Evolutionary conservation across 345 rosid species (phyloP).

Genomic region (Citrus unshiu): DNA sequence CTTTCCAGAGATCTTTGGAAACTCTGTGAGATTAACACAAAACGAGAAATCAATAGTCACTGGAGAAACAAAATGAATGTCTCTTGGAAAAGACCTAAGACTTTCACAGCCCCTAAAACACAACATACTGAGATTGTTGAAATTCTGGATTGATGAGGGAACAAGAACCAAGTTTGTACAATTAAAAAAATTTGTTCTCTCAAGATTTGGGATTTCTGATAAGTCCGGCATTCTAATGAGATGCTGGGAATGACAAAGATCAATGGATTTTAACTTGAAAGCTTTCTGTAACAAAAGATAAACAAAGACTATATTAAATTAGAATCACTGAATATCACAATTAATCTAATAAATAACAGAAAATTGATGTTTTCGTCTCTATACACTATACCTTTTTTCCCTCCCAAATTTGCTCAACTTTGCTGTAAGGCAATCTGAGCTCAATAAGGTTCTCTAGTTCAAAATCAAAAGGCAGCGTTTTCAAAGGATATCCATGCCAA

Average conservation of each 20-base stretch:
- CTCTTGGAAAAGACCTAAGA: background rate
- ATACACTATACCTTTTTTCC: background rate
- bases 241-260: background rate
- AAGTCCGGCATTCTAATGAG: background rate
- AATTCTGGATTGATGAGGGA: background rate
- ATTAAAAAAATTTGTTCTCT: background rate
- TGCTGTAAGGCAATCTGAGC: background rate
- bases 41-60: background rate
- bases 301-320: background rate
- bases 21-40: background rate
- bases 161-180: background rate
- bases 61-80: background rate
- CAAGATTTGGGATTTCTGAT: background rate
- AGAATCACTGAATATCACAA: background rate
- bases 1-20: background rate
- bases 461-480: background rate
- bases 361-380: background rate
- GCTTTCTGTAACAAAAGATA: background rate
- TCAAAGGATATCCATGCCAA: background rate
- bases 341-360: background rate
- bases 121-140: background rate
- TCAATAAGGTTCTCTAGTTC: background rate
- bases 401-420: background rate
- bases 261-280: background rate
- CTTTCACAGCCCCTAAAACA: background rate